Evolutionary conservation across 345 rosid species (phyloP), one percentile per base, ranked within the genome.

Genomic region (Eucalyptus marginata): DNA sequence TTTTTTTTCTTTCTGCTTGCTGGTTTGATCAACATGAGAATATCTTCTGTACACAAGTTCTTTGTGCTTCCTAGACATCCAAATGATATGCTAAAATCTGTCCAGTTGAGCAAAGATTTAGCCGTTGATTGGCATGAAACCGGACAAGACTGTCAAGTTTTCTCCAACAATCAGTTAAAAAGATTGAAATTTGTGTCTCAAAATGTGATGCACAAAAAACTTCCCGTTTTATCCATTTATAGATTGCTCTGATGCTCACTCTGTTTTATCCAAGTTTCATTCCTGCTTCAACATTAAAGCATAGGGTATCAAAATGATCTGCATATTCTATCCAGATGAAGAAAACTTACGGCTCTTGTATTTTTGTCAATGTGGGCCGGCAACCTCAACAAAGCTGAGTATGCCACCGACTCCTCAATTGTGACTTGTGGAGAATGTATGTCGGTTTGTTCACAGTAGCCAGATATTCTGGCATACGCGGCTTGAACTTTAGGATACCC

Each of bases 381-480:
- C 3, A 94, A 90, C 49, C 94, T 90, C 87, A 94, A 80, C 94
- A 94, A 92, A 14, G 95, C 96, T 8, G 96, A 95, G 91, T 83
- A 95, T 27, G 86, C 86, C 71, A 95, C 81, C 9, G 96, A 95
- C 91, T 95, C 96, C 86, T 90, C 88, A 6, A 95, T 90, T 0
- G 97, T 95, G 36, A 95, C 86, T 43, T 94, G 95, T 4, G 96
- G 95, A 18, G 96, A 94, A 88, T 95, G 96, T 49, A 92, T 93
- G 87, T 95, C 97, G 88, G 81, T 90, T 86, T 96, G 96, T 79
- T 96, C 96, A 80, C 95, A 95, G 46, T 95, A 96, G 68, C 93
- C 95, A 7, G 96, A 95, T 84, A 96, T 89, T 71, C 97, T 90
- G 3, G 96, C 96, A 91, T 94, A 95, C 15, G 93, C 91, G 86